phyloP scores from a whole-genome alignment of 2,329 filamentous ascomycete genomes.

The Botrytis deweyae region DNA sequence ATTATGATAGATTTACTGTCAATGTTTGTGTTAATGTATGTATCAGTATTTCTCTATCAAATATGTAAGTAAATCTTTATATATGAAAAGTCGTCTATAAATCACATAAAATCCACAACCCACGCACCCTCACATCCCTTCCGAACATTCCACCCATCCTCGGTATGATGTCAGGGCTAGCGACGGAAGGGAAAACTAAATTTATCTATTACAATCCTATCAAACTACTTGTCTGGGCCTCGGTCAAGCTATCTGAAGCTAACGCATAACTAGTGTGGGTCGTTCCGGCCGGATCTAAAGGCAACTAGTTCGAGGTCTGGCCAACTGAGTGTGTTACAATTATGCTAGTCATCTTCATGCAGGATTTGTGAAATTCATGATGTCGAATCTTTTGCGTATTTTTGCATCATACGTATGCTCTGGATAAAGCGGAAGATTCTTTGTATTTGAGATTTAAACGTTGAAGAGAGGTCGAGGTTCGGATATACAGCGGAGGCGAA shows the following conservation, averaged over 20 bases:
- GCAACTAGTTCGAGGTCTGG: background rate
- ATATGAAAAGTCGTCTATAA: background rate
- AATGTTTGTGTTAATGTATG: background rate
- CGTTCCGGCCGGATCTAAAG: background rate
- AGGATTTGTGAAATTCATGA: background rate
- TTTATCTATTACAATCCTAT: background rate
- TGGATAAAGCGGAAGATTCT: background rate
- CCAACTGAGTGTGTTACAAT: background rate
- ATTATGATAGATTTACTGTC: background rate
- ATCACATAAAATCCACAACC: too few species aligned
- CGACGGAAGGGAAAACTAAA: background rate
- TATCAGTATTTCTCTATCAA: background rate
- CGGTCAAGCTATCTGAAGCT: background rate
- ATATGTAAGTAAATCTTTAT: background rate
- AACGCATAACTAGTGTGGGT: background rate
- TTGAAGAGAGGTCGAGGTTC: too few species aligned
- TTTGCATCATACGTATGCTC: too few species aligned
- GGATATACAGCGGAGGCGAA: background rate
- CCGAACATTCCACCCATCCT: background rate
- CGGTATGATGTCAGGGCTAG: background rate
- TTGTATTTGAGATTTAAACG: background rate
- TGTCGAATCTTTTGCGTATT: background rate
- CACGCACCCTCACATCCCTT: background rate
- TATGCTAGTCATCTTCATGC: background rate
- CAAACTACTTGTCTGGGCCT: background rate